phyloP scores from a whole-genome alignment of 164 flowering plant species.

The Tinospora cordifolia region DNA sequence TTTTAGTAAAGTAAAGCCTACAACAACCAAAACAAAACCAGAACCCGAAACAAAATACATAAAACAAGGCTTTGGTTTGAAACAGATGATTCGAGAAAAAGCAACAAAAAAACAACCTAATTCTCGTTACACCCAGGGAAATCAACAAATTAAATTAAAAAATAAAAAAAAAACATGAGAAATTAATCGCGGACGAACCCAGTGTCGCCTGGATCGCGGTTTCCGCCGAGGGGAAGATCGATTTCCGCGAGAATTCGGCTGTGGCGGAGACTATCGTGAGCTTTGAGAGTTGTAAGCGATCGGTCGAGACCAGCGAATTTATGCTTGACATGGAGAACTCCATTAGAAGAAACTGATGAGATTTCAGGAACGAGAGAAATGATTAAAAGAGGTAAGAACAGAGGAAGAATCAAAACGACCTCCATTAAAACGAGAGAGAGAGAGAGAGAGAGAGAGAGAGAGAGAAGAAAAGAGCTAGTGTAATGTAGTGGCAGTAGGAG shows the following conservation, averaged over 20 bases:
- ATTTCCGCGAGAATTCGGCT: constrained; percentile 48
- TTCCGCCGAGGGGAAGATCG: constrained; percentile 65
- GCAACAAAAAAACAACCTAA: too few relatives aligned
- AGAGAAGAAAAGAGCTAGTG: too few relatives aligned
- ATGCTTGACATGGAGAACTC: constrained; percentile 45
- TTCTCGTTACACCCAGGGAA: too few relatives aligned
- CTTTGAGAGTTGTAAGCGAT: constrained; percentile 36
- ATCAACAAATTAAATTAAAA: too few relatives aligned
- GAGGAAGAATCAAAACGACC: not conserved
- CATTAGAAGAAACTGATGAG: constrained; percentile 11
- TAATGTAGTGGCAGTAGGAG: too few relatives aligned
- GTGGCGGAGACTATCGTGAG: constrained; percentile 54
- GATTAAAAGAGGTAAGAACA: not conserved
- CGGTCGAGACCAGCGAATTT: constrained; percentile 39
- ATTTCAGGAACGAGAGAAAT: not conserved
- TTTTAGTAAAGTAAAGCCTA: constrained; percentile 80
- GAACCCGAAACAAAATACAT: not conserved
- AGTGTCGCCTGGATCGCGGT: constrained; percentile 50
- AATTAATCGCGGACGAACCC: constrained; percentile 33
- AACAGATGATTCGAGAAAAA: not conserved
- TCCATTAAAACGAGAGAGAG: not conserved
- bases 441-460: too few relatives aligned
- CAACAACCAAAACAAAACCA: constrained; percentile 4
- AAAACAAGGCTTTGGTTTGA: not conserved
- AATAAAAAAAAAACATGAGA: not conserved